Evolutionary conservation across 2,329 filamentous ascomycete genomes (phyloP), one percentile per base, ranked within the genome.

Genomic region (Ophiognomonia clavigignenti-juglandacearum): DNA sequence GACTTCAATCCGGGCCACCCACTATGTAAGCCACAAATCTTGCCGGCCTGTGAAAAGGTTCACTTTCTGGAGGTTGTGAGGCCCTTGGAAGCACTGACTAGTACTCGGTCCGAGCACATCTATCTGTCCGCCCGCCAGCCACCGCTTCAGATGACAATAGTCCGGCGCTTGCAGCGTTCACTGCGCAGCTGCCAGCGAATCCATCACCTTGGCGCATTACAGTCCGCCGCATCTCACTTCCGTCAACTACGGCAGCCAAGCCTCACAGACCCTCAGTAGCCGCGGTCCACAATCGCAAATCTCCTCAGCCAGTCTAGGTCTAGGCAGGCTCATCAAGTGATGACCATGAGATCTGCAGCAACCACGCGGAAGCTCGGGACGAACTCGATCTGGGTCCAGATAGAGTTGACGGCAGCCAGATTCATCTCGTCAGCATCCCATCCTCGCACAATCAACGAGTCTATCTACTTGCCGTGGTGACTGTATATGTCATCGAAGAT

Each of bases 91-190:
- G 6, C 24, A 10, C 6, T 26, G 6, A 26, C 10, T 10, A 26
- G 24, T 6, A 26, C 6, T 26, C 24, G 24, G 6, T 10, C 6
- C 24, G 27, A 6, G 6, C 6, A 13, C 8, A 31, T 31, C 6
- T 10, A 6, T 6, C 24, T 26, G 10, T 10, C 24, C 24, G 24
- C 27, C 27, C 4, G 27, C 27, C 27, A 31, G 27, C 41, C 14
- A 39, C 18, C 38, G 39, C 45, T 43, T 43, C 45, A 39, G 39
- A 43, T 39, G 32, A 19, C 39, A 29, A 18, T 39, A 39, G 26
- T 16, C 11, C 16, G 22, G 23, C 26, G 32, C 34, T 23, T 18
- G 13, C 14, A 35, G 34, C 26, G 23, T n/a, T n/a, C n/a, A n/a
- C n/a, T n/a, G n/a, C n/a, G n/a, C n/a, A n/a, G n/a, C n/a, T n/a